These are phyloP conservation scores for Neonectria magnoliae DNA, from an alignment of 2,329 filamentous ascomycete species.

Conservation along the genomic window DNA sequence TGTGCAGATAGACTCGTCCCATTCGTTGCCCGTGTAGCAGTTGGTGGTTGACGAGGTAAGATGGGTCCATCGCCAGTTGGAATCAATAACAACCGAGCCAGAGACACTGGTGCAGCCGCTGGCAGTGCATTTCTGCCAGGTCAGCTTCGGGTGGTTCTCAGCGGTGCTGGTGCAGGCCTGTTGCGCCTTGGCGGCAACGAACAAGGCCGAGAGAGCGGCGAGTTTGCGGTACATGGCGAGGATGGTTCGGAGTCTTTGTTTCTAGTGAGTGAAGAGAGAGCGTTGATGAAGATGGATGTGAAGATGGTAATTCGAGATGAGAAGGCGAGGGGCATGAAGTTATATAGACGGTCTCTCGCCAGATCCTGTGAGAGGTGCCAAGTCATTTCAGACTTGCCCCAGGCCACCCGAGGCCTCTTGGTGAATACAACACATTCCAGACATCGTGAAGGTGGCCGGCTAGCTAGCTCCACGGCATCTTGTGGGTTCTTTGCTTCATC, in stretches of 20 bases:
- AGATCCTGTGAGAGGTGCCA: not conserved
- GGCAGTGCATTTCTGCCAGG: conserved; percentile 63
- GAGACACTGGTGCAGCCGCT: conserved; percentile 61
- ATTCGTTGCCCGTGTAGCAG: conserved; percentile 65
- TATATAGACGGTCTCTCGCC: conserved; percentile 13
- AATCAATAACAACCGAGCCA: conserved; percentile 65
- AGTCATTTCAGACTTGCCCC: not conserved
- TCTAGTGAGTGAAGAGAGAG: conserved; percentile 13
- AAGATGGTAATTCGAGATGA: not conserved
- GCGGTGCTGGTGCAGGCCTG: conserved; percentile 58
- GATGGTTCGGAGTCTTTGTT: conserved; percentile 22
- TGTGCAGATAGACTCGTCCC: conserved; percentile 55
- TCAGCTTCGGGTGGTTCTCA: conserved; percentile 64
- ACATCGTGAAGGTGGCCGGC: not conserved
- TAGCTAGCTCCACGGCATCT: not conserved
- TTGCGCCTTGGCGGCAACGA: conserved; percentile 53
- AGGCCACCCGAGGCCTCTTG: not conserved
- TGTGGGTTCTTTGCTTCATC: conserved; percentile 2
- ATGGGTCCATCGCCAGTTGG: conserved; percentile 72
- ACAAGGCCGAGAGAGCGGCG: conserved; percentile 42
- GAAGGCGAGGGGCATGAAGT: conserved; percentile 1
- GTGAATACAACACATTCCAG: not conserved
- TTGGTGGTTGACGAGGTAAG: conserved; percentile 57
- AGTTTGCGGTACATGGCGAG: conserved; percentile 44
- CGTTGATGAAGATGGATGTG: conserved; percentile 1